These are phyloP conservation scores for Curvularia lunata DNA, from an alignment of 2,329 filamentous ascomycete genomes.

Conservation along the genomic window DNA sequence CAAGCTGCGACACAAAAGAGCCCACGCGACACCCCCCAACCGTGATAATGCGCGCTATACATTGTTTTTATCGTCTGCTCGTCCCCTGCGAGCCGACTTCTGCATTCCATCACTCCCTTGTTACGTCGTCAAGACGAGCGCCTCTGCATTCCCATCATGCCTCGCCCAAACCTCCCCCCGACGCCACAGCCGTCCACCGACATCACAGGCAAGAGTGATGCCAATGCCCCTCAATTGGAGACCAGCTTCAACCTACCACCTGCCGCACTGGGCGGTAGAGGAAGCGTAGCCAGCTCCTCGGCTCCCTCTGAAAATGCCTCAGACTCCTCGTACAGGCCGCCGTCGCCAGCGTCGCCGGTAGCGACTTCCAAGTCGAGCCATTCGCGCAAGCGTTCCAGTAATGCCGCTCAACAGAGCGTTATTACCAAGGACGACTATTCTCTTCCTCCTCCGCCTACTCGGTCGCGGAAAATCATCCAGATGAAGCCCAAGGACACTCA, in stretches of 20 bases:
- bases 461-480: slow-evolving; percentile 95
- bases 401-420: slow-evolving; percentile 39
- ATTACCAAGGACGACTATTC: slow-evolving; percentile 71
- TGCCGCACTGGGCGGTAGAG: slow-evolving; percentile 66
- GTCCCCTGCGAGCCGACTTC: slow-evolving; percentile 18
- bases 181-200: slow-evolving; percentile 83
- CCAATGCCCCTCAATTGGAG: slow-evolving; percentile 66
- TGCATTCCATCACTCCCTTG: slow-evolving; percentile 12
- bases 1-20: slow-evolving; percentile 33
- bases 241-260: slow-evolving; percentile 77
- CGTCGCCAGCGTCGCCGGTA: slow-evolving; percentile 50
- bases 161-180: slow-evolving; percentile 69
- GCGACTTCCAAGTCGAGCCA: slow-evolving; percentile 40
- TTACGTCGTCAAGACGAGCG: slow-evolving; percentile 21
- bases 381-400: slow-evolving; percentile 42
- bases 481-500: slow-evolving; percentile 73
- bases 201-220: slow-evolving; percentile 73
- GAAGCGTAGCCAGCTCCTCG: slow-evolving; percentile 54
- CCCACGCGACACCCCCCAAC: slow-evolving; percentile 39
- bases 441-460: slow-evolving; percentile 88
- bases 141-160: slow-evolving; percentile 60
- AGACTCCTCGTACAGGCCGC: slow-evolving; percentile 60
- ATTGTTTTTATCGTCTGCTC: slow-evolving; percentile 12
- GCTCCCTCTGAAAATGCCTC: slow-evolving; percentile 56
- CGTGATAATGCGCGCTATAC: slow-evolving; percentile 28